phyloP scores from a whole-genome alignment of 2,329 filamentous ascomycete species.

The Epichloe elymi region DNA sequence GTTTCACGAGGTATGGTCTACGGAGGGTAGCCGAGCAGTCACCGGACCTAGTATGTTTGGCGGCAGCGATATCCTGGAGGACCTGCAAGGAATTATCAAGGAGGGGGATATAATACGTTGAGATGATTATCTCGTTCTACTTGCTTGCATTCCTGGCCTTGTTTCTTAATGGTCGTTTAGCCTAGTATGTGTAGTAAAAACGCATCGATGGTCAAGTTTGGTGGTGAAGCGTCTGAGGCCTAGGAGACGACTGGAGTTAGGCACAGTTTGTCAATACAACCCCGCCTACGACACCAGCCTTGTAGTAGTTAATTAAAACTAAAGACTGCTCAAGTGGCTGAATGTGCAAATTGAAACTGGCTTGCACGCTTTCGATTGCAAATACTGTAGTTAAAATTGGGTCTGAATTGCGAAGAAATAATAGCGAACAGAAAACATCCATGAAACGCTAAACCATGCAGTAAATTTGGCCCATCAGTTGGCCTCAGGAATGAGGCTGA shows the following conservation, averaged over 20 bases:
- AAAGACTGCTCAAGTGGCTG: too few species aligned
- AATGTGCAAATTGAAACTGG: too few species aligned
- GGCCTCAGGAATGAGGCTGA: background rate
- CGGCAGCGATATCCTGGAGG: constrained; percentile 76
- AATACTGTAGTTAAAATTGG: background rate
- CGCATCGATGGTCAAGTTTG: background rate
- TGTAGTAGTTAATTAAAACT: background rate
- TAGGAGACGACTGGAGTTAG: background rate
- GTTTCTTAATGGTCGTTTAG: background rate
- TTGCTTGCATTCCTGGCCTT: background rate
- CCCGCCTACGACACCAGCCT: background rate
- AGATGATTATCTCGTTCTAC: constrained; percentile 12
- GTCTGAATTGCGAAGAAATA: background rate
- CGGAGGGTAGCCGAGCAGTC: constrained; percentile 39
- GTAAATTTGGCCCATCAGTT: background rate
- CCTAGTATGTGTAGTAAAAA: background rate
- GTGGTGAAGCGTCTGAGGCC: background rate
- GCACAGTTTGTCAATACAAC: background rate
- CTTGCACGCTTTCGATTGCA: background rate
- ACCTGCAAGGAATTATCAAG: constrained; percentile 65
- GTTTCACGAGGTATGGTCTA: constrained; percentile 91
- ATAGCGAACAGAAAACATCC: background rate
- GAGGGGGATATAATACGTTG: constrained; percentile 58
- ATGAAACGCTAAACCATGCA: background rate
- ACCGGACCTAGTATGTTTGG: constrained; percentile 51